Evolutionary conservation across 2,329 filamentous ascomycete species (phyloP).

Genomic region (Fusarium globosum): DNA sequence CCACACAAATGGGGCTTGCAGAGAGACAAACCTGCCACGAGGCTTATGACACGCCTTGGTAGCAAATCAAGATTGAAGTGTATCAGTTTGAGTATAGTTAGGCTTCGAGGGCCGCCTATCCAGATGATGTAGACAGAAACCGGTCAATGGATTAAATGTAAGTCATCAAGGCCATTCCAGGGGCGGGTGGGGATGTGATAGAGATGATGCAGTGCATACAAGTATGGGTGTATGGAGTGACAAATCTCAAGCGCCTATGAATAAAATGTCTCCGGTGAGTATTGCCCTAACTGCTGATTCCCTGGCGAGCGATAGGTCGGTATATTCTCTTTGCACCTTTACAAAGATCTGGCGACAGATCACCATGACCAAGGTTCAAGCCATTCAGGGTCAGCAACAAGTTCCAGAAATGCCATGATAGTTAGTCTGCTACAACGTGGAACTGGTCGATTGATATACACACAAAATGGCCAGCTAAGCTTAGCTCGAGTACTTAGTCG

Average conservation of each 20-base stretch:
- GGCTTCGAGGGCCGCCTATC: conserved; percentile 12
- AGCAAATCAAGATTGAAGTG: conserved; percentile 16
- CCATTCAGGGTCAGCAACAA: neutral
- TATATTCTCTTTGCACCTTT: neutral
- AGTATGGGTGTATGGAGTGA: neutral
- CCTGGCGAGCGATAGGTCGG: neutral
- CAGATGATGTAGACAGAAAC: neutral
- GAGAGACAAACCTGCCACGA: conserved; percentile 4
- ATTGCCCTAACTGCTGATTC: conserved; percentile 1
- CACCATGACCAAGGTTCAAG: neutral
- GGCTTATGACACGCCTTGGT: conserved; percentile 19
- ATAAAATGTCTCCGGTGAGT: neutral
- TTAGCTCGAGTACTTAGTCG: neutral
- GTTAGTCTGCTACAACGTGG: conserved; percentile 1
- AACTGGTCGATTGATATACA: conserved; percentile 10
- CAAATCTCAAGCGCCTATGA: conserved; percentile 15
- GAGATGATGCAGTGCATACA: conserved; percentile 7
- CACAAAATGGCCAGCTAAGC: neutral
- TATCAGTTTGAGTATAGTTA: conserved; percentile 18
- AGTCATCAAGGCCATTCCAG: conserved; percentile 27
- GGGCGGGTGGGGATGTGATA: conserved; percentile 34
- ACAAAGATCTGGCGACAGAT: neutral
- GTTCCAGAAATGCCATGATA: neutral
- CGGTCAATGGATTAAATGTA: neutral
- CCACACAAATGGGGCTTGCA: conserved; percentile 20